A percentile compares a stretch with the other conserved stretches of the same genome.
Evolutionary conservation across 2,329 filamentous ascomycete species (phyloP).

Genomic region (Lecanosticta acicola): DNA sequence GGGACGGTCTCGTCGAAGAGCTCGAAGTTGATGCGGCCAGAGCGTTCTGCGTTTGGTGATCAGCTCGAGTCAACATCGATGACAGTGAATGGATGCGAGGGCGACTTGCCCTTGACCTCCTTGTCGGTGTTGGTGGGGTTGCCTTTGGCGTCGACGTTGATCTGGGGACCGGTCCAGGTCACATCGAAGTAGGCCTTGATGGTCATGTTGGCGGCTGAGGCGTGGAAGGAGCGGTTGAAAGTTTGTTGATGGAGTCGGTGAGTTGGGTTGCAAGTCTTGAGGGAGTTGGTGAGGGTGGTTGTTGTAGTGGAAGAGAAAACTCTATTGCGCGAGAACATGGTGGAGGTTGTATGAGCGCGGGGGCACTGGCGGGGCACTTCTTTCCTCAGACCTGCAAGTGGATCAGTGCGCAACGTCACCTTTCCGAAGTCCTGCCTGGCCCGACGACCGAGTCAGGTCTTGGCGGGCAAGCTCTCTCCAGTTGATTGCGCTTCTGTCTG

Average conservation of each 20-base stretch:
- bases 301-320: background rate
- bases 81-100: constrained; percentile 16
- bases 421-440: background rate
- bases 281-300: constrained; percentile 17
- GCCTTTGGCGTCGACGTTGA: constrained; percentile 55
- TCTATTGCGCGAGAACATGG: background rate
- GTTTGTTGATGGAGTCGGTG: constrained; percentile 31
- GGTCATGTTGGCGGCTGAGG: constrained; percentile 68
- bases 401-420: background rate
- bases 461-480: background rate
- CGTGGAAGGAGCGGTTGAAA: constrained; percentile 51
- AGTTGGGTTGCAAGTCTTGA: constrained; percentile 4
- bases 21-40: constrained; percentile 78
- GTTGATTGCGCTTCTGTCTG: no score
- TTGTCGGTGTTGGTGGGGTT: constrained; percentile 43
- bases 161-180: constrained; percentile 56
- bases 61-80: constrained; percentile 8
- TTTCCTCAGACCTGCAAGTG: background rate
- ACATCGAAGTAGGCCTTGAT: constrained; percentile 59
- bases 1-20: constrained; percentile 83
- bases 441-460: background rate
- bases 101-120: constrained; percentile 53
- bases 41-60: constrained; percentile 53
- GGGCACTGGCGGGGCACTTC: background rate
- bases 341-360: background rate